Conservation (phyloP, 2,329 filamentous ascomycete species). For the Metarhizium brunneum region DNA sequence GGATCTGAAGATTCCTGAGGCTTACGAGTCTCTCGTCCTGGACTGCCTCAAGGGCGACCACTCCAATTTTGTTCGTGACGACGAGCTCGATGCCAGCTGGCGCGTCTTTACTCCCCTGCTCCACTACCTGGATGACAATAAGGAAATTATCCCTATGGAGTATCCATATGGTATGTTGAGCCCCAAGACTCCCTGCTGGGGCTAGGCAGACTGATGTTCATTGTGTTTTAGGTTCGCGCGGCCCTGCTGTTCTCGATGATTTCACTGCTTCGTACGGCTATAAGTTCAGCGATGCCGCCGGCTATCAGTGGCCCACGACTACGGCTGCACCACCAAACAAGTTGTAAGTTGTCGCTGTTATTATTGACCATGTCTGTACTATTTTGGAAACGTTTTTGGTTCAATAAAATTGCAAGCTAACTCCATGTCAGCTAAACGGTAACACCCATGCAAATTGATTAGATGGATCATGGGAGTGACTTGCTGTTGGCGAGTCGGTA, state of each 20-base stretch:
- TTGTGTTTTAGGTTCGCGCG: slow-evolving; percentile 74
- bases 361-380: slow-evolving; percentile 8
- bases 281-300: slow-evolving; percentile 95
- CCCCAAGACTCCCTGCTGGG: not conserved
- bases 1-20: slow-evolving; percentile 97
- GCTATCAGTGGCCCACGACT: slow-evolving; percentile 89
- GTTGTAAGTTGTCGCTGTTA: slow-evolving; percentile 50
- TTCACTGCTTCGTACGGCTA: slow-evolving; percentile 98
- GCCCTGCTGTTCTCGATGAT: slow-evolving; percentile 91
- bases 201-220: not conserved
- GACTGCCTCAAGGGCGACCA: slow-evolving; percentile 98
- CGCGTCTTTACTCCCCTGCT: slow-evolving; percentile 95
- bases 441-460: not conserved
- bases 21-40: slow-evolving; percentile 94
- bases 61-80: slow-evolving; percentile 97
- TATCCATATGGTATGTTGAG: slow-evolving; percentile 84
- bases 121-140: slow-evolving; percentile 98
- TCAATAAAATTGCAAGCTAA: not conserved
- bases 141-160: slow-evolving; percentile 99
- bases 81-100: slow-evolving; percentile 96
- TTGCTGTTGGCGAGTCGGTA: not conserved
- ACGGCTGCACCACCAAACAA: slow-evolving; percentile 60
- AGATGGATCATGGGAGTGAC: not conserved
- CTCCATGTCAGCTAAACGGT: not conserved
- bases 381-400: not conserved